Evolutionary conservation across 2,329 filamentous ascomycete species (phyloP), one percentile per base, ranked within the genome.

Genomic region (Fusarium sp.): DNA sequence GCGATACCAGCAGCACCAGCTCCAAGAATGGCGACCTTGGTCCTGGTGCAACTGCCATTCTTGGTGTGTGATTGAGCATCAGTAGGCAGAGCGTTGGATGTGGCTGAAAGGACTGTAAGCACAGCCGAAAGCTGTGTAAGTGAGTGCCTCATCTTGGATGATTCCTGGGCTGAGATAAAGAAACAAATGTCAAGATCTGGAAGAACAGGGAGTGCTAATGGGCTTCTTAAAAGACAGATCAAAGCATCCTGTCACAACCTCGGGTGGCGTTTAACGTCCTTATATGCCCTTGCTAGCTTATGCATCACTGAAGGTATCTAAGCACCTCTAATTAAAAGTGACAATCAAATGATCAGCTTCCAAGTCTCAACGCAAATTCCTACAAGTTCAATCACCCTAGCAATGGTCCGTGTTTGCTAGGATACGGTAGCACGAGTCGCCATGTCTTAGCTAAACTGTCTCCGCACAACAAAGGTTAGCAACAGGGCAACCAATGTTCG

Each of bases 1-100:
- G 88, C 86, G 40, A 91, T 86, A 8, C 89, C 89, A 2, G 88
- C 84, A 55, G 88, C 85, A 13, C 89, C 89, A 15, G 84, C 89
- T 34, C 89, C 89, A 7, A 79, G 69, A 11, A 79, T 73, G 3
- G 77, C 77, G 1, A 79, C 76, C 1, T 70, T 75, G 6, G 76
- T 77, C 42, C 74, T 79, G 5, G 51, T 71, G 37, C 77, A 79
- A 1, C 65, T 65, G 2, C 46, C 53, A 16, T 64, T 36, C 12
- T 63, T 64, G 2, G 44, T 41, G 15, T 45, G 26, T 6, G 45
- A 4, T 7, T 36, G 45, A n/a, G 59, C 12, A 44, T n/a, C 8
- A 18, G 47, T 40, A 16, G 4, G 57, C 23, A 34, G 53, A 12
- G 1, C 33, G 31, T 36, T 11, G 28, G 34, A 30, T 26, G 60